Evolutionary conservation across 352 stramenopile genomes (phyloP).

Genomic region (Discostella stelligera): DNA sequence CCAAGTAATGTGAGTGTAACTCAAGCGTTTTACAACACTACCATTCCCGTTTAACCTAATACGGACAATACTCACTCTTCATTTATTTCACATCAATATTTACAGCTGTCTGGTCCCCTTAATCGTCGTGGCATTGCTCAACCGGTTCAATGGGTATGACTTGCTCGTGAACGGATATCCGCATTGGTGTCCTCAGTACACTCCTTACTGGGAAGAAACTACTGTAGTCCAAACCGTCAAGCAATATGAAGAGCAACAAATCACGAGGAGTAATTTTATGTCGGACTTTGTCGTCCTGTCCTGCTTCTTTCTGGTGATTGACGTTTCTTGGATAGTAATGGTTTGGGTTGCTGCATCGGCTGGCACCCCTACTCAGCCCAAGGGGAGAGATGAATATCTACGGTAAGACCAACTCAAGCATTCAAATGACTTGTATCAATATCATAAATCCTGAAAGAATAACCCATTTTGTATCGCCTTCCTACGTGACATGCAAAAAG

Average conservation of each 20-base stretch:
- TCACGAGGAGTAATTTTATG: slow-evolving; percentile 13
- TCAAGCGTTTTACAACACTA: too few relatives aligned
- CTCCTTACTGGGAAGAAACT: not conserved
- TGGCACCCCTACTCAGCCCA: slow-evolving; percentile 39
- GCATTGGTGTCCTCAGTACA: slow-evolving; percentile 40
- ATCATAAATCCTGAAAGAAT: not conserved
- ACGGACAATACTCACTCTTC: not conserved
- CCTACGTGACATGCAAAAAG: slow-evolving; percentile 5
- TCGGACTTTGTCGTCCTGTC: slow-evolving; percentile 7
- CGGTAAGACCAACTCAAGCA: too few relatives aligned
- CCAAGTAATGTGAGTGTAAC: not conserved
- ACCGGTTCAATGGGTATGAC: slow-evolving; percentile 26
- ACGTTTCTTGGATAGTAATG: slow-evolving; percentile 38
- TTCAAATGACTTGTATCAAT: too few relatives aligned
- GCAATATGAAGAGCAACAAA: not conserved
- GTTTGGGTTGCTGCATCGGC: slow-evolving; percentile 31
- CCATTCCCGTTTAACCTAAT: not conserved
- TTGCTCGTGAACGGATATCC: slow-evolving; percentile 29
- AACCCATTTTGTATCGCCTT: too few relatives aligned
- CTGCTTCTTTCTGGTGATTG: slow-evolving; percentile 11
- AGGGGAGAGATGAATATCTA: slow-evolving; percentile 29
- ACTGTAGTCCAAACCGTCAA: slow-evolving; percentile 15
- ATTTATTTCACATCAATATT: not conserved
- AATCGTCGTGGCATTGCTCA: slow-evolving; percentile 11
- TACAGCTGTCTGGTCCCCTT: slow-evolving; percentile 38